Evolutionary conservation across 352 stramenopile genomes (phyloP).

Genomic region (Pythium aquatile): DNA sequence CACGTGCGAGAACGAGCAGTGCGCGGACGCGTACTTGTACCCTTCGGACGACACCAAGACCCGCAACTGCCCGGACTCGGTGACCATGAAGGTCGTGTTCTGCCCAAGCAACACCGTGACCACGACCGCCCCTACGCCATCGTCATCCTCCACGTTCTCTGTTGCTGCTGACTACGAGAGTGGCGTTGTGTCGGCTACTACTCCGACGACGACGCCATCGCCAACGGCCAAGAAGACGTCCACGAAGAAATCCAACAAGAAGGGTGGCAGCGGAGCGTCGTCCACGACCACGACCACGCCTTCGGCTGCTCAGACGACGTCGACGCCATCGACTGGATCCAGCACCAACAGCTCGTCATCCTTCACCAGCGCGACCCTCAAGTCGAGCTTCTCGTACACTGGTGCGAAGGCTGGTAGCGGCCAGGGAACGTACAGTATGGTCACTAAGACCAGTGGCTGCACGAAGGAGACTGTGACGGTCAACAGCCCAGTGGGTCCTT

Average conservation of each 20-base stretch:
- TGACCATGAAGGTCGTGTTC: slow-evolving; percentile 52
- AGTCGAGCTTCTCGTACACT: slow-evolving; percentile 48
- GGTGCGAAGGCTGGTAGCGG: slow-evolving; percentile 52
- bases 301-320: neutral
- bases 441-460: slow-evolving; percentile 43
- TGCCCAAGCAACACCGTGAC: slow-evolving; percentile 32
- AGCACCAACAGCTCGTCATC: slow-evolving; percentile 24
- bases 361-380: slow-evolving; percentile 24
- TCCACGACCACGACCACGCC: neutral
- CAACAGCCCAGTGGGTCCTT: slow-evolving; percentile 49
- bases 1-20: slow-evolving; percentile 34
- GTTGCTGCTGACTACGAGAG: slow-evolving; percentile 29
- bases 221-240: slow-evolving; percentile 1
- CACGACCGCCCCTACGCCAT: slow-evolving; percentile 9
- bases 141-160: slow-evolving; percentile 10
- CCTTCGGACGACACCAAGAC: slow-evolving; percentile 65
- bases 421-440: slow-evolving; percentile 46
- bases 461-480: slow-evolving; percentile 38
- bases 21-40: slow-evolving; percentile 59
- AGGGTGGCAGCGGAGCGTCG: neutral
- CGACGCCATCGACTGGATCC: neutral
- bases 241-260: neutral
- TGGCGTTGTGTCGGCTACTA: slow-evolving; percentile 6
- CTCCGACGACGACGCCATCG: neutral
- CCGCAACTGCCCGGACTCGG: slow-evolving; percentile 43